phyloP scores from a whole-genome alignment of 371 early-diverging fungal genomes.

The Mucor indicus region DNA sequence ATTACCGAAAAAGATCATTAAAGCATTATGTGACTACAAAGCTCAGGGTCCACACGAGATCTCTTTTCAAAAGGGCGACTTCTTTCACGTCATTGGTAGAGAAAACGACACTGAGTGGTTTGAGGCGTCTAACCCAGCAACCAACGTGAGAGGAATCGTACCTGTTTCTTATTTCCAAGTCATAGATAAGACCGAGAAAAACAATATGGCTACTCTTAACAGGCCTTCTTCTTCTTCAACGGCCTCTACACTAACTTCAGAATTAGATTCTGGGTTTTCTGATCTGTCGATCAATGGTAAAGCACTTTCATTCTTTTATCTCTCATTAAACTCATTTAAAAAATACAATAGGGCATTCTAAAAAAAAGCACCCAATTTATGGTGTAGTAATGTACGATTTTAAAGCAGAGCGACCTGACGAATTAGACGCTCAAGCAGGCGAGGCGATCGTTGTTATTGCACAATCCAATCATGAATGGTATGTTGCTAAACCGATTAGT shows the following conservation, averaged over 20 bases:
- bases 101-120: conserved; percentile 77
- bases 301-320: no score
- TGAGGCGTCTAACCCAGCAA: conserved; percentile 82
- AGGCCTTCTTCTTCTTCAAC: conserved; percentile 20
- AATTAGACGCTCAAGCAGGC: conserved; percentile 69
- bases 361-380: conserved; percentile 50
- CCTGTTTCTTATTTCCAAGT: conserved; percentile 81
- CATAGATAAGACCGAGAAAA: conserved; percentile 52
- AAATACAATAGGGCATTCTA: no score
- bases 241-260: conserved; percentile 13
- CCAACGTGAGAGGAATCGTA: conserved; percentile 76
- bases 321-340: no score
- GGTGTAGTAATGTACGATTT: conserved; percentile 80
- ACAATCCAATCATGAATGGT: conserved; percentile 79
- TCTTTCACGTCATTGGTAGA: conserved; percentile 84
- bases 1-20: conserved; percentile 82
- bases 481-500: conserved; percentile 73
- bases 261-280: conserved; percentile 27
- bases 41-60: conserved; percentile 68
- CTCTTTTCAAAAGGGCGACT: conserved; percentile 82
- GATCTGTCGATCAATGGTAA: no score
- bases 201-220: conserved; percentile 15
- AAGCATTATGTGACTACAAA: conserved; percentile 72
- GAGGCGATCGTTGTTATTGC: conserved; percentile 80
- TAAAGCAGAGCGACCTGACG: conserved; percentile 72